Percentiles rank a stretch among this genome's conserved stretches.
Evolutionary conservation across 495 filamentous ascomycete genomes (phyloP).

Genomic region (Podospora pseudopauciseta): DNA sequence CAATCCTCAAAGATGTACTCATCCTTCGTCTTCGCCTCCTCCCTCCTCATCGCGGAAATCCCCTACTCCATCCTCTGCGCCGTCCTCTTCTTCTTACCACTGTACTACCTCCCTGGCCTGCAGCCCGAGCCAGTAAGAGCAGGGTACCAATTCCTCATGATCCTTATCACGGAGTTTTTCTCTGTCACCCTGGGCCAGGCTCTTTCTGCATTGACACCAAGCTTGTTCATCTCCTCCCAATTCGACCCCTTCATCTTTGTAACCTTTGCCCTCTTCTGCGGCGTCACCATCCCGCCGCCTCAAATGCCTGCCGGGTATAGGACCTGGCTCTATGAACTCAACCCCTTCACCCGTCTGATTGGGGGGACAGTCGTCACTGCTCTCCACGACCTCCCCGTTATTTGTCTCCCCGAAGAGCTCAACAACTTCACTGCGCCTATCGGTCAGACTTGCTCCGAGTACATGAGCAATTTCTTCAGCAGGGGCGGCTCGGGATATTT

Average conservation of each 20-base stretch:
- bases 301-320: conserved; percentile 77
- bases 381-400: conserved; percentile 60
- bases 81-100: conserved; percentile 66
- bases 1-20: conserved; percentile 74
- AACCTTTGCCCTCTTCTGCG: conserved; percentile 78
- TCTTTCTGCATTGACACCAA: conserved; percentile 65
- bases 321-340: conserved; percentile 75
- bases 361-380: conserved; percentile 74
- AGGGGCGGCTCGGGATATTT: conserved; percentile 65
- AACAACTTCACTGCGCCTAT: conserved; percentile 59
- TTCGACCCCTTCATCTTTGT: conserved; percentile 77
- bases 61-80: conserved; percentile 74
- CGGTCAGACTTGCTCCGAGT: conserved; percentile 63
- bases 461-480: conserved; percentile 68
- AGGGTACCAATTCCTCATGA: conserved; percentile 79
- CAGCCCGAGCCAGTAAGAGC: conserved; percentile 54
- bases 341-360: conserved; percentile 81
- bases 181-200: conserved; percentile 69
- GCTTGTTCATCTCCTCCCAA: conserved; percentile 65
- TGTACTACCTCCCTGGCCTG: conserved; percentile 72
- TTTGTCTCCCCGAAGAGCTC: conserved; percentile 53
- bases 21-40: conserved; percentile 64
- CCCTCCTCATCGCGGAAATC: conserved; percentile 70
- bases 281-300: conserved; percentile 70
- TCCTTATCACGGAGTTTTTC: conserved; percentile 73